Conservation (phyloP, 1,284 basidiomycete genomes). For the Cryptococcus sp. region DNA sequence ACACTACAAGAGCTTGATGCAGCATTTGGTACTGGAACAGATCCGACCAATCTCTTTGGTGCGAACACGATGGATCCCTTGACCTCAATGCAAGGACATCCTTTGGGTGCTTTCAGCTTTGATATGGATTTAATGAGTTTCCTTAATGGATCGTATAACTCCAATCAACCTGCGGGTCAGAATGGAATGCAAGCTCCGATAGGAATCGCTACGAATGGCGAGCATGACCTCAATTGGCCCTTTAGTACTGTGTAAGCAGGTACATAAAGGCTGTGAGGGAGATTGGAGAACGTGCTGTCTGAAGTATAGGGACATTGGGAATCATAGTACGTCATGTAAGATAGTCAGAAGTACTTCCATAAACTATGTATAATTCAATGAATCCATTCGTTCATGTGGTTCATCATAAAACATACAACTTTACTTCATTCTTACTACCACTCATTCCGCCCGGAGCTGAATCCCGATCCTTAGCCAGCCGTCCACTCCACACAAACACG, state of each 20-base stretch:
- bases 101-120: background rate
- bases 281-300: no score
- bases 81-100: background rate
- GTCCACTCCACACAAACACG: constrained; percentile 83
- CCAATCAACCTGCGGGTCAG: background rate
- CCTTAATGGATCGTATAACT: background rate
- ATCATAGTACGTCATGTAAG: no score
- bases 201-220: background rate
- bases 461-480: constrained; percentile 90
- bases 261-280: no score
- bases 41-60: background rate
- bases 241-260: background rate
- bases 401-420: no score
- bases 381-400: no score
- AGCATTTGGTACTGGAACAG: background rate
- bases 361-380: no score
- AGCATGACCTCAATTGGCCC: background rate
- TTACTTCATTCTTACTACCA: no score
- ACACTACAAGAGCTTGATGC: background rate
- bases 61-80: background rate
- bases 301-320: no score
- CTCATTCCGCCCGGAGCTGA: constrained; percentile 51
- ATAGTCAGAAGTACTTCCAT: no score
- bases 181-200: background rate
- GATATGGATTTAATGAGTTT: background rate